Evolutionary conservation across 352 stramenopile species (phyloP), one percentile per base, ranked within the genome.

Genomic region (Phytophthora cryptogea): DNA sequence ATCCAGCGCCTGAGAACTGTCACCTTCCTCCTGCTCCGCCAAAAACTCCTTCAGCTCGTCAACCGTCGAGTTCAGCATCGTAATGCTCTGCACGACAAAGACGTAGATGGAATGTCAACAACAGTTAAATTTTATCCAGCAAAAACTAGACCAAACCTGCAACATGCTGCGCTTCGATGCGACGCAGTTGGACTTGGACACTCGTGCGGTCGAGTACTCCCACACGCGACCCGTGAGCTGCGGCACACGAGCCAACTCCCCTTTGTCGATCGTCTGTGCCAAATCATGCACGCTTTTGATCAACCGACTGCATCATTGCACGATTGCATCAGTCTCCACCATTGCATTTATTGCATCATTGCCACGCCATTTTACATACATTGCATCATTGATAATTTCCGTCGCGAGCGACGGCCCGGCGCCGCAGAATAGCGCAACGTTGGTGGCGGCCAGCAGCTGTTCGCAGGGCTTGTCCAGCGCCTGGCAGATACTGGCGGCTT

Each of bases 141-240:
- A 43, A 26, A 26, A 4, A 43, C 13, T 43, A 27, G 5, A 13
- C 37, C 8, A 31, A 36, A 89, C 81, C 78, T 94, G 83, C 6
- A 95, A 59, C 86, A 94, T 95, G 43, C 81, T 88, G 46, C 83
- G 80, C 68, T 94, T 93, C 23, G 85, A 92, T 7, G 86, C 83
- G 27, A 92, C 80, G 50, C 83, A 92, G 61, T 95, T 95, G 28
- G 86, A 95, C 70, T 92, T 95, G 58, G 84, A 87, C 28, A 89
- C 75, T 36, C 68, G 80, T 33, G 63, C 32, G 3, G 84, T 60
- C n/a, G 78, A 92, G 54, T 79, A 81, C 45, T 95, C 86, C 86
- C 86, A 95, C 33, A 95, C 84, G 40, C 82, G 80, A 26, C 86
- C 86, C 0, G 86, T 95, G 44, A 92, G 68, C 53, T 92, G 77